A percentile compares a stretch with the other conserved stretches of the same genome.
phyloP scores from a whole-genome alignment of 2,329 filamentous ascomycete species.

The Aspergillus flavus region DNA sequence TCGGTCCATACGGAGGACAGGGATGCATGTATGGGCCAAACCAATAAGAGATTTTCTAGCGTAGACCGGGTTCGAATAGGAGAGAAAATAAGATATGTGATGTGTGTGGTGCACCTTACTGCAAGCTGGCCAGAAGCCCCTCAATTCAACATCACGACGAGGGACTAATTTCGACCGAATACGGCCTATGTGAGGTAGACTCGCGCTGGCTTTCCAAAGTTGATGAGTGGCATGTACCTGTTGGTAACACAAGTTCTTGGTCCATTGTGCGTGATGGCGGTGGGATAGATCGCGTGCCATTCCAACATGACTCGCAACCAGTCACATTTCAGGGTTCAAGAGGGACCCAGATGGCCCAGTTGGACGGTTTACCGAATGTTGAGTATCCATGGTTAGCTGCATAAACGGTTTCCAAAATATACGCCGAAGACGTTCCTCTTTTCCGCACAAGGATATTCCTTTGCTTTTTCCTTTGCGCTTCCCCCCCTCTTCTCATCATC shows the following conservation, averaged over 20 bases:
- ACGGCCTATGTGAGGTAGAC: background rate
- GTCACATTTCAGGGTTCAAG: constrained; percentile 18
- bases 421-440: constrained; percentile 5
- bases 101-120: background rate
- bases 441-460: background rate
- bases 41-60: background rate
- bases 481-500: background rate
- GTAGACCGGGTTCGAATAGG: background rate
- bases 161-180: background rate
- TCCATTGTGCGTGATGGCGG: constrained; percentile 5
- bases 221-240: constrained; percentile 1
- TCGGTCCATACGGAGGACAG: background rate
- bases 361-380: constrained; percentile 7
- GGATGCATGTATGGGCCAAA: background rate
- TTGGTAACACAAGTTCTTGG: constrained; percentile 1
- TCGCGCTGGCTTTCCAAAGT: background rate
- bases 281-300: constrained; percentile 17
- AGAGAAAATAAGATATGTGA: background rate
- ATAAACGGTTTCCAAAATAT: constrained; percentile 20
- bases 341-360: background rate
- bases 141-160: background rate
- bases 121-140: background rate
- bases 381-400: constrained; percentile 16
- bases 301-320: constrained; percentile 13
- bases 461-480: background rate